Percentiles rank a stretch among this genome's conserved stretches.
Evolutionary conservation across 441 rosid species (phyloP).

Genomic region (Gossypium schwendimanii): DNA sequence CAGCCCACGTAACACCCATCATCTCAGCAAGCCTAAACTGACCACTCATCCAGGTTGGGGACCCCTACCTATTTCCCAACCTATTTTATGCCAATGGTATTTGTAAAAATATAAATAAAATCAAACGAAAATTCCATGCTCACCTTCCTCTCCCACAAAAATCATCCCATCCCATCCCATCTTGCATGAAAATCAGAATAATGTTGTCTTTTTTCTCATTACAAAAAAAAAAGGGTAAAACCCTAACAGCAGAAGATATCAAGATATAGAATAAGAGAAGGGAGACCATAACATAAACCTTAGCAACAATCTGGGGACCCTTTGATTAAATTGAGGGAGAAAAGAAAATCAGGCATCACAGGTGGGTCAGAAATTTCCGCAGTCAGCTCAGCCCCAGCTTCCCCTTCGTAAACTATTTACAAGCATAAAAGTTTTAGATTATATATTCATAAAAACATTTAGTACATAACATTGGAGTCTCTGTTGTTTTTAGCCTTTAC

Average conservation of each 20-base stretch:
- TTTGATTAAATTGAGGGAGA: slow-evolving; percentile 21
- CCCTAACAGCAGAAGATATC: background rate
- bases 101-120: background rate
- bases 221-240: background rate
- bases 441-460: background rate
- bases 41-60: slow-evolving; percentile 25
- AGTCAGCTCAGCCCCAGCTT: background rate
- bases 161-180: background rate
- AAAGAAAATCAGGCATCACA: slow-evolving; percentile 11
- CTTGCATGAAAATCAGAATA: background rate
- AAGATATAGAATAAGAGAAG: too few species aligned
- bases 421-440: background rate
- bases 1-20: slow-evolving; percentile 20
- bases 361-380: background rate
- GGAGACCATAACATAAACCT: background rate
- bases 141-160: background rate
- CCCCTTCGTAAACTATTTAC: background rate
- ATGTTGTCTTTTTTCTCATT: background rate
- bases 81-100: background rate
- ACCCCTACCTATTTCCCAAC: slow-evolving; percentile 8
- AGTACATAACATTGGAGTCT: background rate
- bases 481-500: background rate
- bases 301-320: slow-evolving; percentile 15
- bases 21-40: slow-evolving; percentile 9
- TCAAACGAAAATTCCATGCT: background rate